Conservation (phyloP, 1,284 basidiomycete genomes). For the Leucoagaricus sp. region DNA sequence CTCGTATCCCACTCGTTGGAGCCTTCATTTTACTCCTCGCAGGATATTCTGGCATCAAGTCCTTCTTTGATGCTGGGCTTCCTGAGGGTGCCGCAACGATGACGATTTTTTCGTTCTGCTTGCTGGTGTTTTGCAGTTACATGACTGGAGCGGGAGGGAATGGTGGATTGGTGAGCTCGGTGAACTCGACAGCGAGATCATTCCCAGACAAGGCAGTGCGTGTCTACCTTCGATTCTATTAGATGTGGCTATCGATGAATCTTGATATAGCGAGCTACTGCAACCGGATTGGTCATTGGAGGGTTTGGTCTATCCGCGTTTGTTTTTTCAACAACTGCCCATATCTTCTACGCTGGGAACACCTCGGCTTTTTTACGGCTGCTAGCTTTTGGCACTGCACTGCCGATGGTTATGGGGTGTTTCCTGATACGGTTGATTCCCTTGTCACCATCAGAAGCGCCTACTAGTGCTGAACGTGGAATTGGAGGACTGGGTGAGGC, state of each 20-base stretch:
- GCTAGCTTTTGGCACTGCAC: slow-evolving; percentile 39
- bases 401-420: slow-evolving; percentile 44
- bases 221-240: slow-evolving; percentile 1
- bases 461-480: slow-evolving; percentile 2
- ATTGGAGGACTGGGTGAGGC: not conserved
- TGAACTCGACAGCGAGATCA: slow-evolving; percentile 69
- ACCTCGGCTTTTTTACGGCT: slow-evolving; percentile 41
- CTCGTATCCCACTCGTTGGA: slow-evolving; percentile 47
- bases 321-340: slow-evolving; percentile 41
- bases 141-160: slow-evolving; percentile 67
- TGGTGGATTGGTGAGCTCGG: slow-evolving; percentile 52
- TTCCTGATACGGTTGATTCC: slow-evolving; percentile 41
- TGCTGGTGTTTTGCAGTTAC: slow-evolving; percentile 51
- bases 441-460: slow-evolving; percentile 27
- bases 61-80: slow-evolving; percentile 58
- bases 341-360: slow-evolving; percentile 38
- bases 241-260: not conserved
- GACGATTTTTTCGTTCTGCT: slow-evolving; percentile 32
- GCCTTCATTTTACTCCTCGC: slow-evolving; percentile 54
- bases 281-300: slow-evolving; percentile 42
- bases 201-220: slow-evolving; percentile 46
- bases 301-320: slow-evolving; percentile 46
- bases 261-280: slow-evolving; percentile 33
- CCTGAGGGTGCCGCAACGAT: slow-evolving; percentile 26
- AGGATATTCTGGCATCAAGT: slow-evolving; percentile 69